phyloP scores from a whole-genome alignment of 1,284 basidiomycete genomes.

The Malassezia brasiliensis region DNA sequence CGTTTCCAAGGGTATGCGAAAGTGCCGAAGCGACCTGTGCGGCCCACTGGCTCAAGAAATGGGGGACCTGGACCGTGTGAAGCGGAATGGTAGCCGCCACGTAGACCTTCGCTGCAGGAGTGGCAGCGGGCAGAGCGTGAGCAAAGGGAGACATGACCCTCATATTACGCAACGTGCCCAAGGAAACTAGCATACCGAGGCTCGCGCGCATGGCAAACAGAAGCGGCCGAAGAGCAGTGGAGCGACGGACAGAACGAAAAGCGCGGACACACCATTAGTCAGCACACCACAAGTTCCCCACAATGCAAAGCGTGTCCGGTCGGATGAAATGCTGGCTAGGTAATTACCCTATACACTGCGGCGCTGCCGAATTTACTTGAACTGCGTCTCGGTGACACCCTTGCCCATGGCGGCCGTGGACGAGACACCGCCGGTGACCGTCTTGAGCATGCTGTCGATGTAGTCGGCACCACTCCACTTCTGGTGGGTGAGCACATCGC shows the following conservation, averaged over 20 bases:
- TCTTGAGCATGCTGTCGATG: conserved; percentile 81
- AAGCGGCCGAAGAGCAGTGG: not conserved
- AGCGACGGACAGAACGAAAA: not conserved
- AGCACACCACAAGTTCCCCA: not conserved
- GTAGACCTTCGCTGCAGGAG: too few species aligned
- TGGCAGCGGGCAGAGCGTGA: not conserved
- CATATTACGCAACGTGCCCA: not conserved
- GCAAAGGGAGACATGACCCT: not conserved
- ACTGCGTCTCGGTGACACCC: conserved; percentile 85
- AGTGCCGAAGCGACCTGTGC: not conserved
- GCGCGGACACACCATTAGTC: not conserved
- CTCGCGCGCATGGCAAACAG: not conserved
- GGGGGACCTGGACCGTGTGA: not conserved
- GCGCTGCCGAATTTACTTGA: conserved; percentile 48
- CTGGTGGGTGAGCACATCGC: conserved; percentile 48
- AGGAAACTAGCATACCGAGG: not conserved
- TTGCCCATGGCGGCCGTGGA: conserved; percentile 82
- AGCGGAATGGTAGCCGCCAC: too few species aligned
- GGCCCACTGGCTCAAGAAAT: not conserved
- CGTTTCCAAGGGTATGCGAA: too few species aligned
- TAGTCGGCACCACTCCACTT: conserved; percentile 93
- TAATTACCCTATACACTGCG: conserved; percentile 1
- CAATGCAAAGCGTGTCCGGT: not conserved
- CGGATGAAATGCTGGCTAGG: not conserved
- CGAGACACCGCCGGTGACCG: conserved; percentile 87